A percentile compares a stretch with the other conserved stretches of the same genome.
Evolutionary conservation across 352 stramenopile genomes (phyloP).

Genomic region (Aphanomyces euteiches): DNA sequence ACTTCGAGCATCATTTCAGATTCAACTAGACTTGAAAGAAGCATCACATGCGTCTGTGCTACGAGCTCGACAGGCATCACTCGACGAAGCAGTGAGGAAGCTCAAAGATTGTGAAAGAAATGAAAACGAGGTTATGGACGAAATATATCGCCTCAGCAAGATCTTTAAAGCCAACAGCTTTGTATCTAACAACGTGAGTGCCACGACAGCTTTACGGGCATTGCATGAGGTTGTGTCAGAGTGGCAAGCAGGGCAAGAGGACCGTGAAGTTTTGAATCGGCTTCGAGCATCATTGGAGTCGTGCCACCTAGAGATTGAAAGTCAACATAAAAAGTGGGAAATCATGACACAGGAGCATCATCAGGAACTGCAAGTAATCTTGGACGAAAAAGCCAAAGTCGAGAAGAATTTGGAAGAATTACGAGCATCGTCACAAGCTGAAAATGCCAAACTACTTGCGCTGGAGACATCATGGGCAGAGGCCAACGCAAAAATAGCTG

Average conservation of each 20-base stretch:
- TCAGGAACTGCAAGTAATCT: slow-evolving; percentile 37
- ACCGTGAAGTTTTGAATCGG: background rate
- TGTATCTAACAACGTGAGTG: too few species aligned
- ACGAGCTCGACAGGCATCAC: background rate
- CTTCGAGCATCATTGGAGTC: background rate
- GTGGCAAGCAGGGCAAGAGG: background rate
- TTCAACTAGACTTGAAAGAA: background rate
- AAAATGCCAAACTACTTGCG: slow-evolving; percentile 33
- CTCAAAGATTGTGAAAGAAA: background rate
- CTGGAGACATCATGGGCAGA: slow-evolving; percentile 36
- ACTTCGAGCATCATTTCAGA: background rate
- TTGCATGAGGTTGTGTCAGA: background rate
- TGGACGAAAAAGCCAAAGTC: slow-evolving; percentile 44
- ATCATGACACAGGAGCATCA: background rate
- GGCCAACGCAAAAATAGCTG: slow-evolving; percentile 21
- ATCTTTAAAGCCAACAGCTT: background rate
- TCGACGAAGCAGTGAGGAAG: background rate
- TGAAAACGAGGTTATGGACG: background rate
- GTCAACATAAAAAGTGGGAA: slow-evolving; percentile 3
- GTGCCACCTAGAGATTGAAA: background rate
- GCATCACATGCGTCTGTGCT: background rate
- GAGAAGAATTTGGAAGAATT: slow-evolving; percentile 50
- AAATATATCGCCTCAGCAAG: background rate
- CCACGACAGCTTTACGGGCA: background rate
- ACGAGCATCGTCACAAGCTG: slow-evolving; percentile 43